Evolutionary conservation across 208 protist genomes (phyloP).

Genomic region (Acanthamoeba healyi): DNA sequence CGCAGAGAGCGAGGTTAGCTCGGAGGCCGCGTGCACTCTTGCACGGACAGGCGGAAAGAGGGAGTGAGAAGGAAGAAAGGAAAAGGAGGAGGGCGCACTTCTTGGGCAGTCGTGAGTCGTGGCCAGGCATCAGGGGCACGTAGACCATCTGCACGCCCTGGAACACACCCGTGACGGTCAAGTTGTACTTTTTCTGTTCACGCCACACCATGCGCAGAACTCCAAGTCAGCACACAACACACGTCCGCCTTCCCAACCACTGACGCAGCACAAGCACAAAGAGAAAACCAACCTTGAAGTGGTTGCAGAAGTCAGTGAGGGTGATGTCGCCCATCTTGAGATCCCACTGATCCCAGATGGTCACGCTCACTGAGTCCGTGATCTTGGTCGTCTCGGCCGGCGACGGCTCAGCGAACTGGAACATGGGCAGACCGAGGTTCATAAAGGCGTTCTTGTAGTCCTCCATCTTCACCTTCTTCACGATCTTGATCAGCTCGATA

Average conservation of each 20-base stretch:
- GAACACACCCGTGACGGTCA: constrained; percentile 95
- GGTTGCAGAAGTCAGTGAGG: constrained; percentile 94
- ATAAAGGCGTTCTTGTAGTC: constrained; percentile 96
- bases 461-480: constrained; percentile 80
- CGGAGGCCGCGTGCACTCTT: background rate
- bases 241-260: background rate
- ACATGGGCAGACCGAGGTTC: constrained; percentile 98
- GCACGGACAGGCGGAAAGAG: background rate
- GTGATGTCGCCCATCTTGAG: constrained; percentile 96
- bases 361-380: constrained; percentile 90
- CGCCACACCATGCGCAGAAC: too few relatives aligned
- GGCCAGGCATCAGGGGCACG: constrained; percentile 83
- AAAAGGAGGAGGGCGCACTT: background rate
- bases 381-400: constrained; percentile 85
- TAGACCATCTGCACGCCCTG: constrained; percentile 87
- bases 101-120: constrained; percentile 77
- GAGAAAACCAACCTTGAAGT: constrained; percentile 86
- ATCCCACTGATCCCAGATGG: constrained; percentile 98
- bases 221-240: too few relatives aligned
- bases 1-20: background rate
- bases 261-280: background rate
- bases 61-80: background rate
- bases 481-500: constrained; percentile 98
- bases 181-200: constrained; percentile 91
- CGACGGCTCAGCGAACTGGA: constrained; percentile 97